These are phyloP conservation scores for Chalaropsis thielavioides DNA, from an alignment of 2,329 filamentous ascomycete species.

Conservation along the genomic window DNA sequence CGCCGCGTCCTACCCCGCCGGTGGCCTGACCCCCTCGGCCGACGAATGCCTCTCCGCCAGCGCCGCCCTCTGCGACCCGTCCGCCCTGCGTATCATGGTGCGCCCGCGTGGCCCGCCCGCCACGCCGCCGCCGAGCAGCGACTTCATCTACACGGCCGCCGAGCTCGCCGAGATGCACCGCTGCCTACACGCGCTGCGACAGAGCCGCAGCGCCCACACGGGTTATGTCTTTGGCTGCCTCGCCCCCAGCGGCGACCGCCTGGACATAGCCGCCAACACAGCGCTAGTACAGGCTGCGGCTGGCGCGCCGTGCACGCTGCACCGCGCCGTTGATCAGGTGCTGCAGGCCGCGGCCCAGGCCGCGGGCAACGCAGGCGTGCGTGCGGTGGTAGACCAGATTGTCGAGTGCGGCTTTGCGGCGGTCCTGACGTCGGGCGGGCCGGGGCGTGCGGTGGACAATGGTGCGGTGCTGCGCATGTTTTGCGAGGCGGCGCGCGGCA, in stretches of 20 bases:
- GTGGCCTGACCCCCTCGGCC: slow-evolving; percentile 37
- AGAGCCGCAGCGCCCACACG: neutral
- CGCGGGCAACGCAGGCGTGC: slow-evolving; percentile 11
- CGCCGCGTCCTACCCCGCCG: slow-evolving; percentile 33
- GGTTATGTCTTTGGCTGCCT: slow-evolving; percentile 14
- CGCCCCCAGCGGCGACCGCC: neutral
- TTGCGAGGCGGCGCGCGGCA: slow-evolving; percentile 21
- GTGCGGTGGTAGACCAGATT: slow-evolving; percentile 27
- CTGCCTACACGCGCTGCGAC: slow-evolving; percentile 28
- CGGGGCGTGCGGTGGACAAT: slow-evolving; percentile 30
- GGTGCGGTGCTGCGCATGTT: slow-evolving; percentile 27
- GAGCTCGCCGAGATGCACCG: slow-evolving; percentile 32
- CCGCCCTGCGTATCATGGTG: slow-evolving; percentile 38
- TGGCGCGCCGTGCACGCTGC: slow-evolving; percentile 36
- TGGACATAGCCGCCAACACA: slow-evolving; percentile 28
- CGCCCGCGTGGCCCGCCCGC: slow-evolving; percentile 31
- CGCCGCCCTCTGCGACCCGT: neutral
- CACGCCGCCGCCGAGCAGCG: neutral
- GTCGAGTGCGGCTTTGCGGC: slow-evolving; percentile 33
- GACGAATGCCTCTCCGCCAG: slow-evolving; percentile 25
- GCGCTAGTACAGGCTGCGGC: slow-evolving; percentile 30
- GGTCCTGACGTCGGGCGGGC: slow-evolving; percentile 40
- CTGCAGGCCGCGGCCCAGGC: slow-evolving; percentile 21
- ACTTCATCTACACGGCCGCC: slow-evolving; percentile 15
- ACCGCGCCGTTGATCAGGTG: slow-evolving; percentile 41